These are phyloP conservation scores for Eucalyptus caleyi DNA, from an alignment of 345 rosid genomes.

Conservation along the genomic window DNA sequence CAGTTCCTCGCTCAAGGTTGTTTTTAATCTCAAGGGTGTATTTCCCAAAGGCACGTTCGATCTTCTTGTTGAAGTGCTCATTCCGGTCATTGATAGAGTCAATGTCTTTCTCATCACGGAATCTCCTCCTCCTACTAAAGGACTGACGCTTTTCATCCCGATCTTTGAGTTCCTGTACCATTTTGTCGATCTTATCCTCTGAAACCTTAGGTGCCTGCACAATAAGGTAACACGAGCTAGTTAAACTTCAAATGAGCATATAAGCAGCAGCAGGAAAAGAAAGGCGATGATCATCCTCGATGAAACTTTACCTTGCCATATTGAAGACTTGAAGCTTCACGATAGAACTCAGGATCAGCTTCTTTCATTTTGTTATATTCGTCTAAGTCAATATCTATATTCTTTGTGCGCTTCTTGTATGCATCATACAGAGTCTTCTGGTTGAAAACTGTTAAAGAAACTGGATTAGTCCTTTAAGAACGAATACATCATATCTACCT, in stretches of 20 bases:
- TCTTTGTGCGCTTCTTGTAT: conserved; percentile 79
- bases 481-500: neutral
- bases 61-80: conserved; percentile 99
- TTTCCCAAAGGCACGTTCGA: conserved; percentile 91
- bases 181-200: conserved; percentile 68
- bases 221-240: neutral
- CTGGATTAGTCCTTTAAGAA: neutral
- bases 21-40: conserved; percentile 95
- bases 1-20: conserved; percentile 98
- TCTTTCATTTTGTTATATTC: conserved; percentile 94
- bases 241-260: neutral
- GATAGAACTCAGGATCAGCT: conserved; percentile 96
- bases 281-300: neutral
- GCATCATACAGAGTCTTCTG: conserved; percentile 85
- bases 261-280: neutral
- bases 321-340: conserved; percentile 88
- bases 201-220: conserved; percentile 70
- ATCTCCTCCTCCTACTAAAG: conserved; percentile 87
- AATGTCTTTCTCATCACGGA: conserved; percentile 85
- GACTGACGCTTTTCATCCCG: conserved; percentile 62
- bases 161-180: conserved; percentile 82
- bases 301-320: conserved; percentile 63
- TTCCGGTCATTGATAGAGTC: conserved; percentile 98
- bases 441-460: conserved; percentile 55
- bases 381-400: conserved; percentile 57